Base-by-base conservation (phyloP, 495 filamentous ascomycete genomes). In the Aspergillus haitiensis region DNA sequence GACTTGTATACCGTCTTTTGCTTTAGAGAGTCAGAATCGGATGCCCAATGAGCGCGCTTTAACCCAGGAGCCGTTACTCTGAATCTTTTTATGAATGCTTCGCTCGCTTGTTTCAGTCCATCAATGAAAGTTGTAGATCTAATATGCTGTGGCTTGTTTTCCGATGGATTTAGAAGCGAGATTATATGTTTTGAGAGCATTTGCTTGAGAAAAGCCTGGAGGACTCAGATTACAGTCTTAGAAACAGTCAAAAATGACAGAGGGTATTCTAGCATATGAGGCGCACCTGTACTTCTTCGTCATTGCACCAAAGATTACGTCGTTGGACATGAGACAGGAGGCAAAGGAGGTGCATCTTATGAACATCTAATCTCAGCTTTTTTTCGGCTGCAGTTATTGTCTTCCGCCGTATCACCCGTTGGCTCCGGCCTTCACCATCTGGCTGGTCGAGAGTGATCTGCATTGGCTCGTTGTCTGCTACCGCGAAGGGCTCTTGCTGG, bases 271-370 rank as follows among this genome's bases (percentile, higher is more conserved):
- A 12, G 16, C 62, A 36, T 35, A 33, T 45, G 33, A 55, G 32
- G 62, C 70, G 42, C 64, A 83, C 81, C 73, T 94, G 88, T 39
- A 87, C 77, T 59, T 77, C 70, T 12, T 77, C 61, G 70, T 94
- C 86, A 70, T 96, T 97, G 68, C 93, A 98, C 93, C 93, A 98
- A 54, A 77, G 71, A 68, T 96, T 98, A 42, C 92, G 83, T 27
- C 82, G 72, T 61, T 87, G 80, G 16, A 88, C 83, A 70, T 97
- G 90, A 5, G 79, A 79, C 34, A 98, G 69, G 1, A 97, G 78
- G 64, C 91, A 95, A 35, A 96, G 78, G 3, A 98, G 48, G 75
- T 99, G 92, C 63, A 83, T 76, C 72, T 96, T 97, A 67, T 99
- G 94, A 35, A 90, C 75, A 58, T 94, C 83, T 31, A 94, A 70